Evolutionary conservation across 768 basidiomycete genomes (phyloP), one percentile per base, ranked within the genome.

Genomic region (Candolleomyces efflorescens): DNA sequence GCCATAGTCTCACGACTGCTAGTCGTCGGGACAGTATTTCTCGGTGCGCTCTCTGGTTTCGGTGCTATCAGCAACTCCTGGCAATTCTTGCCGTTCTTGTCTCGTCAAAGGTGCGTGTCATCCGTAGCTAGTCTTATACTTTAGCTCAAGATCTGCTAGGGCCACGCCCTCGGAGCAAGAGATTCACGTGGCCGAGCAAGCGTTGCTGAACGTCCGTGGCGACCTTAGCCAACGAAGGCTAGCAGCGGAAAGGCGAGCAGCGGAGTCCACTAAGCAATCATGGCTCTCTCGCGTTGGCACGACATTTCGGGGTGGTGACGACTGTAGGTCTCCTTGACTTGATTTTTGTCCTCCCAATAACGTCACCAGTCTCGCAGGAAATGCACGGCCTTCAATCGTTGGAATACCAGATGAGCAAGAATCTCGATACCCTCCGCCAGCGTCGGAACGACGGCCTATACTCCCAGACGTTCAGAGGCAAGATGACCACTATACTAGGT

Each of bases 11-110:
- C 87, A 2, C 82, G 90, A 11, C 77, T 92, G 13, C 82, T 87
- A 18, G 87, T 92, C 18, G 70, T 93, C 20, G 92, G 92, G 2
- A 92, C 87, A 0, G 76, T 86, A 27, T 81, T 92, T 56, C 83
- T 94, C n/a, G 92, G 92, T 5, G 66, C 85, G 2, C 75, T 94
- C 5, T 90, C 91, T 0, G 92, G 92, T 0, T 87, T 90, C 60
- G 90, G 90, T 60, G 86, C 89, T 3, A 76, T 89, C 49, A 84
- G 79, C 60, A 85, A 81, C 47, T 80, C 83, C 0, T 89, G 89
- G 87, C 71, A 70, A 5, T 84, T 78, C 64, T 67, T 87, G 12
- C 83, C 84, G 0, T 67, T 73, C 38, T 62, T 75, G 17, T 73
- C 72, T 5, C 63, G 69, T 13, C 24, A 58, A 2, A 60, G 61